Evolutionary conservation across 805 yeast genomes (phyloP).

Genomic region (Jamesozyma gamospora): DNA sequence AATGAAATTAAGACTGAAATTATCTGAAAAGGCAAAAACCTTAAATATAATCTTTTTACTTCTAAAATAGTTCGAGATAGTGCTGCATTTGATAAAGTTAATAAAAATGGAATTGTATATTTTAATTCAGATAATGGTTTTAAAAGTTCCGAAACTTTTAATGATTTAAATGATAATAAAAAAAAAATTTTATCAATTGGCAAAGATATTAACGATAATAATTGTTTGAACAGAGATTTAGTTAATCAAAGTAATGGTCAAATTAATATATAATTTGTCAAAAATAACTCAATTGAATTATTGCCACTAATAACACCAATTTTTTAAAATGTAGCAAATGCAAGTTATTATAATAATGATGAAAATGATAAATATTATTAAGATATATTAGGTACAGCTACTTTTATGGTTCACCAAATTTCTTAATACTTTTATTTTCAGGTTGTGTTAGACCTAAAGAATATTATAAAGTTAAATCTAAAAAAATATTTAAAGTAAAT

Average conservation of each 20-base stretch:
- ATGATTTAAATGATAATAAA: neutral
- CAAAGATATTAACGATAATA: conserved; percentile 38
- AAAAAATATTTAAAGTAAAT: too few relatives aligned
- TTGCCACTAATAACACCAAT: conserved; percentile 22
- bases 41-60: conserved; percentile 73
- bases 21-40: conserved; percentile 67
- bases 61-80: conserved; percentile 68
- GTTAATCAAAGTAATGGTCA: conserved; percentile 38
- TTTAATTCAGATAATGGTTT: neutral
- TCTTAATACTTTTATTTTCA: conserved; percentile 60
- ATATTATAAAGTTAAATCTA: conserved; percentile 31
- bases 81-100: conserved; percentile 34
- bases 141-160: neutral
- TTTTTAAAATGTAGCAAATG: conserved; percentile 36
- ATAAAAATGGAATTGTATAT: conserved; percentile 9
- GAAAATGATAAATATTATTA: conserved; percentile 33
- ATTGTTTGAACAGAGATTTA: conserved; percentile 21
- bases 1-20: conserved; percentile 51
- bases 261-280: conserved; percentile 35
- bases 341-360: conserved; percentile 25
- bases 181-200: neutral
- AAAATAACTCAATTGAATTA: neutral
- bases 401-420: conserved; percentile 79
- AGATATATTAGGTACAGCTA: conserved; percentile 61
- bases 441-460: conserved; percentile 60